These are phyloP conservation scores for Venturia effusa DNA, from an alignment of 2,329 filamentous ascomycete genomes.

Conservation along the genomic window DNA sequence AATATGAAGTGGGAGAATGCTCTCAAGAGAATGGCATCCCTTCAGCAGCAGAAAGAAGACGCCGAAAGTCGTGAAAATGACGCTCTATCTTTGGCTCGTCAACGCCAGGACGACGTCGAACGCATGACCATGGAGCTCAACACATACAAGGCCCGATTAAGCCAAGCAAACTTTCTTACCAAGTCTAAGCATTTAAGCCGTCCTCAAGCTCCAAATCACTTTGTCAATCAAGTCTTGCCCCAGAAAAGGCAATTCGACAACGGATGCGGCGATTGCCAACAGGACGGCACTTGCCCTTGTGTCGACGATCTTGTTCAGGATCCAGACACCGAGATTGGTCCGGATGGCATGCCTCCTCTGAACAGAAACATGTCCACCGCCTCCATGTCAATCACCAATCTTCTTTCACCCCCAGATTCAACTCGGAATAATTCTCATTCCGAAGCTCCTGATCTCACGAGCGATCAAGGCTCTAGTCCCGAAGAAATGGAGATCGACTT, in stretches of 20 bases:
- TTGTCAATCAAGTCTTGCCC: background rate
- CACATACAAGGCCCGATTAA: background rate
- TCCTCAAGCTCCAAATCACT: background rate
- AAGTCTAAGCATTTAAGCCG: background rate
- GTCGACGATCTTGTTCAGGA: conserved; percentile 10
- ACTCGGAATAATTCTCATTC: background rate
- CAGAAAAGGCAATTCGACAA: background rate
- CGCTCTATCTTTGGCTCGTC: background rate
- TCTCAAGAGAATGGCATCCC: background rate
- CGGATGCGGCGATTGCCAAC: conserved; percentile 11
- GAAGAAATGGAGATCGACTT: conserved; percentile 12
- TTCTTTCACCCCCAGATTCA: conserved; percentile 9
- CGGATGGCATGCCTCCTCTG: background rate
- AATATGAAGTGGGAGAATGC: background rate
- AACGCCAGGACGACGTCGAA: background rate
- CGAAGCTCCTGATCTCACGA: conserved; percentile 6
- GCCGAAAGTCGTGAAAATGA: background rate
- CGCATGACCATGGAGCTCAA: conserved; percentile 2
- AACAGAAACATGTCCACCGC: background rate
- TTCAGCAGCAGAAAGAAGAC: background rate
- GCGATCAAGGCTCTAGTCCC: conserved; percentile 3
- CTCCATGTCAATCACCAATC: conserved; percentile 8
- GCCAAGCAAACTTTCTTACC: background rate
- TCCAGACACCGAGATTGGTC: background rate
- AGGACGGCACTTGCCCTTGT: conserved; percentile 11